Conservation (phyloP, 176 grass and related monocot genomes). For the Musa itinerans region DNA sequence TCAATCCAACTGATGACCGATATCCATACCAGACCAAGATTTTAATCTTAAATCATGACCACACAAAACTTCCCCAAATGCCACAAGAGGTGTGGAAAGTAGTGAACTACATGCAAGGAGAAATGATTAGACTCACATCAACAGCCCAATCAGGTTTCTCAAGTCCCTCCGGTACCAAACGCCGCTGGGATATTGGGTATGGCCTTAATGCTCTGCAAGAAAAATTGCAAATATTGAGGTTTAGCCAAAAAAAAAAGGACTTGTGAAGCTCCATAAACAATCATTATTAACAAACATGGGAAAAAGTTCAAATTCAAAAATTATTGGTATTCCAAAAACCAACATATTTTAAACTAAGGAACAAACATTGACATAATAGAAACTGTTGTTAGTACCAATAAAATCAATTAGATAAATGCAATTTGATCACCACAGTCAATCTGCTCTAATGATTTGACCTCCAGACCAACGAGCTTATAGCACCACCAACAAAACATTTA, state of each 20-base stretch:
- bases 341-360: neutral
- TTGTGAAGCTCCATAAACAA: neutral
- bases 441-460: neutral
- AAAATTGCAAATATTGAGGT: conserved; percentile 7
- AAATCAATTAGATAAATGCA: neutral
- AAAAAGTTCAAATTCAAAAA: neutral
- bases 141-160: conserved; percentile 90
- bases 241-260: neutral
- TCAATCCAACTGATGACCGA: too few relatives aligned
- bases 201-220: conserved; percentile 74
- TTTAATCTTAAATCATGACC: too few relatives aligned
- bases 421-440: neutral
- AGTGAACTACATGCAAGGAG: neutral
- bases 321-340: neutral
- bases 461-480: too few relatives aligned
- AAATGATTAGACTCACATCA: conserved; percentile 53
- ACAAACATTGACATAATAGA: neutral
- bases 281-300: neutral
- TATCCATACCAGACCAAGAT: too few relatives aligned
- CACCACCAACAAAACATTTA: too few relatives aligned
- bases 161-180: conserved; percentile 52
- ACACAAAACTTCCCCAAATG: neutral
- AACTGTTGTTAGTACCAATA: neutral
- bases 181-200: conserved; percentile 79
- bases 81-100: too few relatives aligned